phyloP scores from a whole-genome alignment of 2,329 filamentous ascomycete genomes.

The Dendryphion nanum region DNA sequence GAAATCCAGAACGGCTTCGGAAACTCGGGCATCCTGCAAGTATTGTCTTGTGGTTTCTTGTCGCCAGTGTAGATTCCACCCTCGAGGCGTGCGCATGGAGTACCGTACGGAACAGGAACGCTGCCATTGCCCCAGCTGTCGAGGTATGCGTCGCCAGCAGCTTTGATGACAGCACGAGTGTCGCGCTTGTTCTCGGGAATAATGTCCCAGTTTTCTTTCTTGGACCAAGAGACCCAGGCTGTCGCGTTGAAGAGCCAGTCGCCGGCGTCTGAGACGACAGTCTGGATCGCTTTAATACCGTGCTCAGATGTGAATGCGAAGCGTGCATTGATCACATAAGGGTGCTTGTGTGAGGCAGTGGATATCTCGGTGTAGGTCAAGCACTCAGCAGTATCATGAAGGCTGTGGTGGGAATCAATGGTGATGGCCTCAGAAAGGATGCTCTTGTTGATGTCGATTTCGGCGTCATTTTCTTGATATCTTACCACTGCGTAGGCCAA shows the following conservation, averaged over 20 bases:
- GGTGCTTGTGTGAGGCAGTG: slow-evolving; percentile 11
- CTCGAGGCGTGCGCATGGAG: slow-evolving; percentile 24
- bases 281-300: slow-evolving; percentile 18
- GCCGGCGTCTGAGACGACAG: slow-evolving; percentile 18
- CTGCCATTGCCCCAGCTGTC: slow-evolving; percentile 21
- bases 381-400: slow-evolving; percentile 18
- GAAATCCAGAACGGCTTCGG: slow-evolving; percentile 18
- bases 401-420: slow-evolving; percentile 14
- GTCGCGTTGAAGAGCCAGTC: slow-evolving; percentile 26
- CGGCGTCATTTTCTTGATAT: slow-evolving; percentile 22
- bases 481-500: slow-evolving; percentile 1
- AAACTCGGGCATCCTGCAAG: slow-evolving; percentile 23
- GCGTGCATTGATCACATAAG: slow-evolving; percentile 22
- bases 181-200: slow-evolving; percentile 12
- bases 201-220: slow-evolving; percentile 15
- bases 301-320: slow-evolving; percentile 11
- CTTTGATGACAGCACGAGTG: slow-evolving; percentile 16
- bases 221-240: slow-evolving; percentile 10
- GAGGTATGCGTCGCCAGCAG: slow-evolving; percentile 24
- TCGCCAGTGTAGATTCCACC: slow-evolving; percentile 24
- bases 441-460: slow-evolving; percentile 13
- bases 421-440: slow-evolving; percentile 18
- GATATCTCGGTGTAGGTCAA: slow-evolving; percentile 22
- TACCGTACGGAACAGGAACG: slow-evolving; percentile 24
- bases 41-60: slow-evolving; percentile 10